phyloP scores from a whole-genome alignment of 2,329 filamentous ascomycete genomes.

The Escovopsis weberi region DNA sequence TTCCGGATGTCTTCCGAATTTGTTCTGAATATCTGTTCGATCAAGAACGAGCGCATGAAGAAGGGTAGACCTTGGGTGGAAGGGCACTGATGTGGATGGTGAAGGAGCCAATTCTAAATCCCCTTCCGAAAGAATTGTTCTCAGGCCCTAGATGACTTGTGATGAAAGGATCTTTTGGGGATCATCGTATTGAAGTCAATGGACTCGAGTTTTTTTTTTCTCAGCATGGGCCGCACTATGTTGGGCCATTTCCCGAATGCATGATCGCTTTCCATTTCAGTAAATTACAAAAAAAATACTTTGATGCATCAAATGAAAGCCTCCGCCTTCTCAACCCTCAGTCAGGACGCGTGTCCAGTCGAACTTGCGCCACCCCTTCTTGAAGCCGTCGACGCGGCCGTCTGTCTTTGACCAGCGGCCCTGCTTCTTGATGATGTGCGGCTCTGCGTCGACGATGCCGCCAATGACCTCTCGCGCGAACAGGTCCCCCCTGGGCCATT shows the following conservation, averaged over 20 bases:
- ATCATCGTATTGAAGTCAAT: background rate
- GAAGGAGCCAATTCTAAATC: too few species aligned
- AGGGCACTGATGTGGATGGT: background rate
- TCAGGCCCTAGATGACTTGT: background rate
- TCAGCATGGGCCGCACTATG: background rate
- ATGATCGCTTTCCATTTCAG: too few species aligned
- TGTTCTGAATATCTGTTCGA: background rate
- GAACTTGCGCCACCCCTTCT: constrained; percentile 78
- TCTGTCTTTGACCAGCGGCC: constrained; percentile 67
- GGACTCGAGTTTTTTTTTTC: background rate
- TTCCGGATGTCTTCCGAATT: background rate
- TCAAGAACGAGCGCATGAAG: too few species aligned
- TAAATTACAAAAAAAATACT: background rate
- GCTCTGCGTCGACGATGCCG: constrained; percentile 74
- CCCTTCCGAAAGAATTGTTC: too few species aligned
- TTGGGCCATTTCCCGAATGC: too few species aligned
- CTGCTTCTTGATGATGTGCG: constrained; percentile 78
- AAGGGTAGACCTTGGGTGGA: background rate
- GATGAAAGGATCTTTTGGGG: background rate
- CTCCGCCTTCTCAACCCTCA: constrained; percentile 15
- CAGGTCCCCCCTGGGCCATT: constrained; percentile 82
- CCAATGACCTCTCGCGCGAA: constrained; percentile 88
- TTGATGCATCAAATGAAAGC: background rate
- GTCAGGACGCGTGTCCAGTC: constrained; percentile 61
- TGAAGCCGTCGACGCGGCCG: constrained; percentile 60